These are phyloP conservation scores for Annulohypoxylon maeteangense DNA, from an alignment of 495 filamentous ascomycete species.

Conservation along the genomic window DNA sequence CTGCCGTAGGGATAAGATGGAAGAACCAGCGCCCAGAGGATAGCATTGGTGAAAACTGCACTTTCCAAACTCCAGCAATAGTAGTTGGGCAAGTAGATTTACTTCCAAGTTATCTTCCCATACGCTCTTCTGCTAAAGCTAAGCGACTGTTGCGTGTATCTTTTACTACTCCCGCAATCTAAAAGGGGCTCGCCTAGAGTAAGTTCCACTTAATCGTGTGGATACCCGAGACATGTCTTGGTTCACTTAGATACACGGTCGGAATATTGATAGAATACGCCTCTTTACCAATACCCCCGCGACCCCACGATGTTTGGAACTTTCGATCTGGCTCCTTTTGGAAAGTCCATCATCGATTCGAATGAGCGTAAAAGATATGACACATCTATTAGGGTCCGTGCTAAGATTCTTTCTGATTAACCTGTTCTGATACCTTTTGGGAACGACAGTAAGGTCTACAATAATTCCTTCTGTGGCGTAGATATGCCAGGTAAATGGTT, in stretches of 20 bases:
- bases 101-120: neutral
- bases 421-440: neutral
- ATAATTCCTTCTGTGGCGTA: neutral
- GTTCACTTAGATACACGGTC: too few relatives aligned
- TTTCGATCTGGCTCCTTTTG: neutral
- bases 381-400: too few relatives aligned
- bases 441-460: neutral
- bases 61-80: neutral
- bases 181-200: neutral
- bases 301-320: neutral
- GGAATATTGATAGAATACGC: neutral
- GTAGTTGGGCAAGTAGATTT: neutral
- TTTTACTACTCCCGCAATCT: neutral
- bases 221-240: neutral
- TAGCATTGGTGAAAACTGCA: neutral
- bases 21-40: neutral
- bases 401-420: too few relatives aligned
- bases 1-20: neutral
- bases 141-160: neutral
- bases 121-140: neutral
- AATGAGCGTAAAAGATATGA: too few relatives aligned
- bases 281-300: neutral
- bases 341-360: neutral
- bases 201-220: neutral
- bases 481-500: neutral